A percentile compares a stretch with the other conserved stretches of the same genome.
phyloP scores from a whole-genome alignment of 1,139 yeast genomes.

The Pichia sp. region DNA sequence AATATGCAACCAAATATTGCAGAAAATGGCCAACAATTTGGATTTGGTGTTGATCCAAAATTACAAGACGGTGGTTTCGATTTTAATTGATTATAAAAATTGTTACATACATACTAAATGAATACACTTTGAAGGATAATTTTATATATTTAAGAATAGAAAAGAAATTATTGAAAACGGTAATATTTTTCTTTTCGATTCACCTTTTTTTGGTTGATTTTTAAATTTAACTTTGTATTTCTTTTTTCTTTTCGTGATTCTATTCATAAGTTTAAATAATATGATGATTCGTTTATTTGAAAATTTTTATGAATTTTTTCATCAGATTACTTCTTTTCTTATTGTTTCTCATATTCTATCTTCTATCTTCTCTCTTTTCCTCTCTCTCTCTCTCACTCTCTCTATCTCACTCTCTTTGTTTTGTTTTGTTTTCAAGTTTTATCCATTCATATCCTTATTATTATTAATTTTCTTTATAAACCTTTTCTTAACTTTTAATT shows the following conservation, averaged over 20 bases:
- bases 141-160: too few species aligned
- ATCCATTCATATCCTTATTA: background rate
- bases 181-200: too few species aligned
- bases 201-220: too few species aligned
- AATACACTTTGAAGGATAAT: background rate
- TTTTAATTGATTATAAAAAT: conserved; percentile 31
- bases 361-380: conserved; percentile 3
- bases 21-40: conserved; percentile 64
- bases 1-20: conserved; percentile 72
- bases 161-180: too few species aligned
- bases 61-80: conserved; percentile 45
- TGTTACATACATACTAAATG: background rate
- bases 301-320: too few species aligned
- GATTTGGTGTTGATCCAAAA: conserved; percentile 62
- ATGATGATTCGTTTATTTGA: too few species aligned
- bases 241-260: too few species aligned
- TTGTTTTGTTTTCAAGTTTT: conserved; percentile 4
- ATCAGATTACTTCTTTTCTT: too few species aligned
- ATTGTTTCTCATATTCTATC: conserved; percentile 1
- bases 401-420: conserved; percentile 2
- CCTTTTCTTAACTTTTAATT: conserved; percentile 1
- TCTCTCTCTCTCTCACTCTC: conserved; percentile 4
- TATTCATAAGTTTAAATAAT: too few species aligned
- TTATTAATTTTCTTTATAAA: background rate
- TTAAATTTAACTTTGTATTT: too few species aligned